A percentile compares a stretch with the other conserved stretches of the same genome.
Evolutionary conservation across 768 basidiomycete species (phyloP).

Genomic region (Russula foetens): DNA sequence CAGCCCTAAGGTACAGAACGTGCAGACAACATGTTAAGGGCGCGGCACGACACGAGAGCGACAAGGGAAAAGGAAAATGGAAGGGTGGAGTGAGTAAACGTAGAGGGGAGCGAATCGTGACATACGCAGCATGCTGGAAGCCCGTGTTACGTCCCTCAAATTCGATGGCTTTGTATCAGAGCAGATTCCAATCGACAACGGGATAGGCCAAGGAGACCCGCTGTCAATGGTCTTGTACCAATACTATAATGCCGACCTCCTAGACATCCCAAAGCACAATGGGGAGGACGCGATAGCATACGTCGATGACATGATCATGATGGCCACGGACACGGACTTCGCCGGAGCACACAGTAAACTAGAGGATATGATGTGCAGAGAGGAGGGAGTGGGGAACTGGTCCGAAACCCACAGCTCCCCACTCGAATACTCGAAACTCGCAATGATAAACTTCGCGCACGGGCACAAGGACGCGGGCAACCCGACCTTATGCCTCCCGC

Average conservation of each 20-base stretch:
- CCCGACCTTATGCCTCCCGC: no score
- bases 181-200: conserved; percentile 18
- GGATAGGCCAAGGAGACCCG: conserved; percentile 13
- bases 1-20: no score
- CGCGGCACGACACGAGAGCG: no score
- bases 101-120: no score
- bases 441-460: background rate
- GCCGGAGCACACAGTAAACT: background rate
- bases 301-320: background rate
- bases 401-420: conserved; percentile 1
- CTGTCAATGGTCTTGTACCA: conserved; percentile 12
- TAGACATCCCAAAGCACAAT: no score
- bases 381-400: no score
- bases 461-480: no score
- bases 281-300: conserved; percentile 1
- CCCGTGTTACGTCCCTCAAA: background rate
- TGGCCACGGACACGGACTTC: background rate
- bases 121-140: background rate
- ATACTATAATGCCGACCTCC: no score
- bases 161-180: background rate
- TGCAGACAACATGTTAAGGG: no score
- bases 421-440: background rate
- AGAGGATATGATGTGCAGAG: no score
- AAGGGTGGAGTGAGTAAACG: no score
- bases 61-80: no score